phyloP scores from a whole-genome alignment of 2,329 filamentous ascomycete genomes.

The Parascedosporium putredinis region DNA sequence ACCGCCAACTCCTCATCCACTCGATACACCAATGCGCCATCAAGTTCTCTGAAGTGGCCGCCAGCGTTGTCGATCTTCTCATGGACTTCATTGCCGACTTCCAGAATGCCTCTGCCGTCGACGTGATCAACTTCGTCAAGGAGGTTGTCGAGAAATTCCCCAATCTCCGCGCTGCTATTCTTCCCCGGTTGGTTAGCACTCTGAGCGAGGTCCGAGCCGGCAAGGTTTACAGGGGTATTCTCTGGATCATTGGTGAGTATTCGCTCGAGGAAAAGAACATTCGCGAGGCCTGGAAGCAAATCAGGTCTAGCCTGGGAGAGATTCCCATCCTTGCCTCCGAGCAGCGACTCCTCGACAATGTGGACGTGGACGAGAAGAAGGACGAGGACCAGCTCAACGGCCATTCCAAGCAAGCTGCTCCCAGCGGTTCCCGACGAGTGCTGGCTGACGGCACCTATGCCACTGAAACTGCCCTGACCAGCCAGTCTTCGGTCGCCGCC shows the following conservation, averaged over 20 bases:
- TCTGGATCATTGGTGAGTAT: slow-evolving; percentile 98
- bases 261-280: slow-evolving; percentile 91
- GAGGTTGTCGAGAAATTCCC: slow-evolving; percentile 99
- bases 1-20: slow-evolving; percentile 89
- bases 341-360: slow-evolving; percentile 80
- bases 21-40: slow-evolving; percentile 98
- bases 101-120: slow-evolving; percentile 91
- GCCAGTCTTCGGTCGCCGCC: slow-evolving; percentile 78
- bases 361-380: slow-evolving; percentile 54
- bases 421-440: slow-evolving; percentile 80
- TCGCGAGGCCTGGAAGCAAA: slow-evolving; percentile 91
- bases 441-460: slow-evolving; percentile 95
- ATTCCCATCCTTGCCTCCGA: slow-evolving; percentile 95
- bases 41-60: slow-evolving; percentile 96
- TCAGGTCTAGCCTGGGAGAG: slow-evolving; percentile 85
- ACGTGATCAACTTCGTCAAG: slow-evolving; percentile 98
- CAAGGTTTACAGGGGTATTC: slow-evolving; percentile 90
- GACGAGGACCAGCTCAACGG: slow-evolving; percentile 62
- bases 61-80: slow-evolving; percentile 87
- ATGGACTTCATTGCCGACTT: slow-evolving; percentile 99
- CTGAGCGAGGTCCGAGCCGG: slow-evolving; percentile 88
- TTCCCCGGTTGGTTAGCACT: slow-evolving; percentile 79
- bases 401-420: slow-evolving; percentile 60
- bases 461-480: slow-evolving; percentile 91
- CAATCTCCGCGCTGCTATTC: slow-evolving; percentile 74